These are phyloP conservation scores for Mycena haematopus DNA, from an alignment of 768 basidiomycete genomes.

Conservation along the genomic window DNA sequence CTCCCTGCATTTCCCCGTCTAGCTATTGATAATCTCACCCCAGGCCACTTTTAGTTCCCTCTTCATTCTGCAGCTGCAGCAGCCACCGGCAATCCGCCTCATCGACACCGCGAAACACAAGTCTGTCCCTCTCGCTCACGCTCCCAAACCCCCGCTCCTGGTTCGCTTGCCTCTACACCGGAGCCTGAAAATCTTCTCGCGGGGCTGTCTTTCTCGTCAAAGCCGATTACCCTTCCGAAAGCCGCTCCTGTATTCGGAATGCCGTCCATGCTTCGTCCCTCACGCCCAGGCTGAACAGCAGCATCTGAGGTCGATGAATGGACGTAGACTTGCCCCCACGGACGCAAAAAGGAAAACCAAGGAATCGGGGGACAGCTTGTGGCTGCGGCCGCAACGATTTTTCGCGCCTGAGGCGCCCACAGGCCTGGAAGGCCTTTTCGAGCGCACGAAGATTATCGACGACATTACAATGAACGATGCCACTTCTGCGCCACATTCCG, in stretches of 20 bases:
- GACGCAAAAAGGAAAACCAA: conserved; percentile 40
- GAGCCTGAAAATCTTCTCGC: conserved; percentile 66
- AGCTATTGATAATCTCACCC: conserved; percentile 3
- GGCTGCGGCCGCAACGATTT: conserved; percentile 75
- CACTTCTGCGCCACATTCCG: conserved; percentile 7
- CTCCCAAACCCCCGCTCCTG: conserved; percentile 50
- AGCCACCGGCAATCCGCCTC: conserved; percentile 74
- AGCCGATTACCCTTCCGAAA: conserved; percentile 55
- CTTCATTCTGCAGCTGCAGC: conserved; percentile 64
- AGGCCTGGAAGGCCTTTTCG: conserved; percentile 74
- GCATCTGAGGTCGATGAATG: conserved; percentile 56
- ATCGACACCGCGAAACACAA: conserved; percentile 60
- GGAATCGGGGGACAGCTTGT: conserved; percentile 48
- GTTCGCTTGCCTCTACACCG: conserved; percentile 21
- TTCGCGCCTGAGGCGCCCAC: conserved; percentile 82
- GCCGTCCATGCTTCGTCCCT: conserved; percentile 60
- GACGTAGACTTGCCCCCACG: conserved; percentile 80
- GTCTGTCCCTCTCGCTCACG: conserved; percentile 42
- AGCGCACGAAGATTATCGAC: conserved; percentile 61
- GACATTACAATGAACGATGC: conserved; percentile 37
- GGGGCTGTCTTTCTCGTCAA: conserved; percentile 67
- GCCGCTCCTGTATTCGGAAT: conserved; percentile 70
- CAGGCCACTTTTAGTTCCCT: conserved; percentile 62
- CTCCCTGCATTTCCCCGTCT: conserved; percentile 5
- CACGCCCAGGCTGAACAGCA: conserved; percentile 31